These are phyloP conservation scores for Manihot esculenta DNA, from an alignment of 441 rosid species.

Conservation along the genomic window DNA sequence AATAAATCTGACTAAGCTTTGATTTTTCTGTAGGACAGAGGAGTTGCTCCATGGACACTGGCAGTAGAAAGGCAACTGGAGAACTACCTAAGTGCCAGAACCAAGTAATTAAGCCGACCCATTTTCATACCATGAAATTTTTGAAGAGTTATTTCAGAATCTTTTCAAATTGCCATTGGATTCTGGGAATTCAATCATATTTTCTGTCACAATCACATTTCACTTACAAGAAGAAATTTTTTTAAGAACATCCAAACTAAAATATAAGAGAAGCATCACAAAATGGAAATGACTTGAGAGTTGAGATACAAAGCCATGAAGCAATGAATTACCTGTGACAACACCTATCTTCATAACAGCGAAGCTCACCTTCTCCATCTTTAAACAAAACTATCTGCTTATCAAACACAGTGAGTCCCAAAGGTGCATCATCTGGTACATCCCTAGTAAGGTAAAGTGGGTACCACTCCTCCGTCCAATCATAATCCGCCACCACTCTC, in stretches of 20 bases:
- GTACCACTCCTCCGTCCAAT: slow-evolving; percentile 95
- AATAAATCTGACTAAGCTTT: background rate
- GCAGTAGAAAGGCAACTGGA: too few relatives aligned
- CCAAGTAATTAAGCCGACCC: too few relatives aligned
- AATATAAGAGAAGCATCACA: too few relatives aligned
- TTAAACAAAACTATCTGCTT: slow-evolving; percentile 71
- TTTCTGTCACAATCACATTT: too few relatives aligned
- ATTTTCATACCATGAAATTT: too few relatives aligned
- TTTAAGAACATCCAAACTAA: background rate
- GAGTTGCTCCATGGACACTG: background rate
- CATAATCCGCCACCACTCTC: slow-evolving; percentile 49
- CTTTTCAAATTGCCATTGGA: too few relatives aligned
- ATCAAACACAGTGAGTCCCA: slow-evolving; percentile 85
- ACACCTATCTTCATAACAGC: slow-evolving; percentile 84
- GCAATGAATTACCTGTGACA: slow-evolving; percentile 65
- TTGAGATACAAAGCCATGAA: background rate
- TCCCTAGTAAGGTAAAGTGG: slow-evolving; percentile 84
- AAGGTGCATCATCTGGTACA: slow-evolving; percentile 87
- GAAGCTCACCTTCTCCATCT: slow-evolving; percentile 67
- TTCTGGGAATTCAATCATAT: too few relatives aligned
- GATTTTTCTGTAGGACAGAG: background rate
- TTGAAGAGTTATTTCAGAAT: too few relatives aligned
- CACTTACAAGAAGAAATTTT: too few relatives aligned
- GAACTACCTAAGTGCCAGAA: too few relatives aligned
- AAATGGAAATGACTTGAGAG: too few relatives aligned